Percentiles rank a stretch among this genome's conserved stretches.
phyloP scores from a whole-genome alignment of 345 rosid species.

The Limnanthes douglasii region DNA sequence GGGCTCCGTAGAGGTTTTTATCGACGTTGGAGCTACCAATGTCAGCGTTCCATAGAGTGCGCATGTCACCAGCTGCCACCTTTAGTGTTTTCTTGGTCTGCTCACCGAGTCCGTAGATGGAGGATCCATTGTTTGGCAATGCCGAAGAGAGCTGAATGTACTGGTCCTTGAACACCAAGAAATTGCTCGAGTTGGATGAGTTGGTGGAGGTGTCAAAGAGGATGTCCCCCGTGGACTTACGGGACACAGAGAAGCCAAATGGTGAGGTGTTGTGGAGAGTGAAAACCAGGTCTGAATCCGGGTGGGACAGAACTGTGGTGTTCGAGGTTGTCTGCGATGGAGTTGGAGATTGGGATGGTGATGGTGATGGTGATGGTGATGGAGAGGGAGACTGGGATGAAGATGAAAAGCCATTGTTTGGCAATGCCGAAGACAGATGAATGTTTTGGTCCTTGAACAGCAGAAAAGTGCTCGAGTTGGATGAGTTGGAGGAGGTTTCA shows the following conservation, averaged over 20 bases:
- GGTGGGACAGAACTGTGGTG: slow-evolving; percentile 13
- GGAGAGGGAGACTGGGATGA: too few species aligned
- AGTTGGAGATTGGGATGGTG: too few species aligned
- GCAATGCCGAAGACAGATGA: slow-evolving; percentile 45
- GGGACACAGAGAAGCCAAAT: slow-evolving; percentile 40
- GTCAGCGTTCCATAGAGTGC: slow-evolving; percentile 56
- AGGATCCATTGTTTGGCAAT: slow-evolving; percentile 30
- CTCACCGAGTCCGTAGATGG: slow-evolving; percentile 63
- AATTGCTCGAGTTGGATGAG: slow-evolving; percentile 13
- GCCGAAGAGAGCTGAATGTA: slow-evolving; percentile 50
- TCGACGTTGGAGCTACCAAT: slow-evolving; percentile 17
- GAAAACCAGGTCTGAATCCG: slow-evolving; percentile 41
- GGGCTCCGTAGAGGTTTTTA: slow-evolving; percentile 60
- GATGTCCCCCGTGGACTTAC: slow-evolving; percentile 49
- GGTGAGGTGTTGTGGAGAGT: slow-evolving; percentile 39
- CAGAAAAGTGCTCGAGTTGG: slow-evolving; percentile 19
- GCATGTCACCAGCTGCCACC: slow-evolving; percentile 14
- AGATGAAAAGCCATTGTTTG: too few species aligned
- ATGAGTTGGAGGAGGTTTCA: slow-evolving; percentile 19
- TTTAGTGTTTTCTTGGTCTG: slow-evolving; percentile 44
- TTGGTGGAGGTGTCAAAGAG: slow-evolving; percentile 38
- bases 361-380: too few species aligned
- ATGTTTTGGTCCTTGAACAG: slow-evolving; percentile 69
- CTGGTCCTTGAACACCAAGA: slow-evolving; percentile 57
- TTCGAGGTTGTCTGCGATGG: too few species aligned